A percentile compares a stretch with the other conserved stretches of the same genome.
phyloP scores from a whole-genome alignment of 2,329 filamentous ascomycete genomes.

The Acephala macrosclerotiorum region DNA sequence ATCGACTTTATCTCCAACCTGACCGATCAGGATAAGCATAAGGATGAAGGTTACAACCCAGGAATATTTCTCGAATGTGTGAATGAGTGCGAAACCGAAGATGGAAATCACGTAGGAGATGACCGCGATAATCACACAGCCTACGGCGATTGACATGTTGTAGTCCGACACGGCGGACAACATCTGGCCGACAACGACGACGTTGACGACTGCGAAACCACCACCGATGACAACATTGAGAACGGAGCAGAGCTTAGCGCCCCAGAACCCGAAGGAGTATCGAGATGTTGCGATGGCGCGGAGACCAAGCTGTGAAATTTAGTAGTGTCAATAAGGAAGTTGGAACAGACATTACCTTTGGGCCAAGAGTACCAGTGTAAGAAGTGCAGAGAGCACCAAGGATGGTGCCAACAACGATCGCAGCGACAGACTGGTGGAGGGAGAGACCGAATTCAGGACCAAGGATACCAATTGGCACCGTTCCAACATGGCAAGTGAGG shows the following conservation, averaged over 20 bases:
- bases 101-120: constrained; percentile 41
- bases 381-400: constrained; percentile 50
- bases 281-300: constrained; percentile 53
- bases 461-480: constrained; percentile 51
- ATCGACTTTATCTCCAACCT: constrained; percentile 53
- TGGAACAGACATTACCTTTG: constrained; percentile 42
- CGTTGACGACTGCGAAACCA: constrained; percentile 51
- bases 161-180: constrained; percentile 45
- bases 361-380: constrained; percentile 51
- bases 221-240: constrained; percentile 56
- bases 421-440: constrained; percentile 51
- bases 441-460: constrained; percentile 56
- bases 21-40: constrained; percentile 55
- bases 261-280: constrained; percentile 59
- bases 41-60: constrained; percentile 56
- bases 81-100: constrained; percentile 50
- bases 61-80: constrained; percentile 56
- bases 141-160: constrained; percentile 50
- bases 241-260: constrained; percentile 54
- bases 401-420: constrained; percentile 49
- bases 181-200: constrained; percentile 52
- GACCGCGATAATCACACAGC: constrained; percentile 41
- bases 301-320: constrained; percentile 43
- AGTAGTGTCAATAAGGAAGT: not conserved
- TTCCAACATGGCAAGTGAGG: constrained; percentile 50